A percentile compares a stretch with the other conserved stretches of the same genome.
Conservation (phyloP, 768 basidiomycete genomes). For the Collybia sordida region DNA sequence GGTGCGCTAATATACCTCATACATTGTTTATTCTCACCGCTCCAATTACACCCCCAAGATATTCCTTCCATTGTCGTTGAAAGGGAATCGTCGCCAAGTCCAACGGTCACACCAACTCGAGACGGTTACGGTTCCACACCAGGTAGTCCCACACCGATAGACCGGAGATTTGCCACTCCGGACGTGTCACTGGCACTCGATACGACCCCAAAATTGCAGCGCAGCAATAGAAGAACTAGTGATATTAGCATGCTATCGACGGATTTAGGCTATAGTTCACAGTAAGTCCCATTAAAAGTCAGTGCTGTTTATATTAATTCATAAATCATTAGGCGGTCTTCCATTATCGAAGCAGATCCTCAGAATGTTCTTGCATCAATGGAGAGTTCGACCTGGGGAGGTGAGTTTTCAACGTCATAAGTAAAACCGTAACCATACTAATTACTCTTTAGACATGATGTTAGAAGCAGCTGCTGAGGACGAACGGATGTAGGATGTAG, state of each 20-base stretch:
- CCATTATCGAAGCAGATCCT: slow-evolving; percentile 42
- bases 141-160: slow-evolving; percentile 36
- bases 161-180: slow-evolving; percentile 34
- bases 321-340: slow-evolving; percentile 29
- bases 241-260: slow-evolving; percentile 61
- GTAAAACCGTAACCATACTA: too few relatives aligned
- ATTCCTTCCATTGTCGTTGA: slow-evolving; percentile 76
- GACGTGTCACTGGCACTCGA: slow-evolving; percentile 50
- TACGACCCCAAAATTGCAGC: slow-evolving; percentile 45
- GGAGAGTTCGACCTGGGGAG: slow-evolving; percentile 72
- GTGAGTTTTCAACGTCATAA: slow-evolving; percentile 34
- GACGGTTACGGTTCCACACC: slow-evolving; percentile 26
- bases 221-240: slow-evolving; percentile 53
- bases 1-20: slow-evolving; percentile 30
- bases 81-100: slow-evolving; percentile 49
- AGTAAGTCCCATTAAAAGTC: slow-evolving; percentile 29
- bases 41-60: slow-evolving; percentile 30
- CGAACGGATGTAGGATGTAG: slow-evolving; percentile 21
- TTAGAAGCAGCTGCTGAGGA: slow-evolving; percentile 46
- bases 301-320: slow-evolving; percentile 5
- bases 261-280: slow-evolving; percentile 45
- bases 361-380: slow-evolving; percentile 56
- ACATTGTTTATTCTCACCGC: too few relatives aligned
- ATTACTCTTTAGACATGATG: slow-evolving; percentile 32
- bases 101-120: slow-evolving; percentile 23